Evolutionary conservation across 2,329 filamentous ascomycete species (phyloP), one percentile per base, ranked within the genome.

Genomic region (Ophiostoma piceae): DNA sequence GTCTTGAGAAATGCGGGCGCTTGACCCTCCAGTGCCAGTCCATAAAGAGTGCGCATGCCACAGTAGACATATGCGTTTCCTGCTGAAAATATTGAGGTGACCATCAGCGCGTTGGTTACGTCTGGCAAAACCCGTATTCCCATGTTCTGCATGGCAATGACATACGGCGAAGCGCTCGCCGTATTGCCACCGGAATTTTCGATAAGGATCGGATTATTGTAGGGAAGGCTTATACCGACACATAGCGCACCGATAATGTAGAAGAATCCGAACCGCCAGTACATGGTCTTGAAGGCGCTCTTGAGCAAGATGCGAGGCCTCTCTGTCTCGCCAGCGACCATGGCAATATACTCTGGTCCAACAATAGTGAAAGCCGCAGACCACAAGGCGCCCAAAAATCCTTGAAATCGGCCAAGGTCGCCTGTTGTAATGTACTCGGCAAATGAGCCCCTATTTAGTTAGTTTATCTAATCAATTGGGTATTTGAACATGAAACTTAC

Each of bases 221-320:
- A 90, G 0, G 88, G 87, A 1, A 91, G 85, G 14, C 89, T 81
- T 80, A 90, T 89, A 70, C 89, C 89, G 4, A 91, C 79, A 60
- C 90, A 83, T 64, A 91, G 80, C 16, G 90, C 87, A 6, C 85
- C 87, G 39, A 88, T 77, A 70, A 88, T 82, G 79, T 91, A 91
- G 80, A 91, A 91, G 78, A 90, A 82, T 71, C 89, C 77, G 75
- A 91, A 91, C 22, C 89, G 88, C 79, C 85, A 88, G 77, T 91
- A 89, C 51, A 88, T 90, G 69, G 90, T 82, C 75, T 86, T 88
- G 78, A 90, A 89, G 35, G 88, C 89, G 65, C 84, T 82, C 1
- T 88, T 88, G 69, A 91, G 88, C 66, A 86, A 88, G 76, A 84
- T 85, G 73, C 87, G 84, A 1, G 88, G 88, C 76, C 90, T 89